Conservation (phyloP, 371 early-diverging fungal genomes). For the Dichotomocladium elegans region DNA sequence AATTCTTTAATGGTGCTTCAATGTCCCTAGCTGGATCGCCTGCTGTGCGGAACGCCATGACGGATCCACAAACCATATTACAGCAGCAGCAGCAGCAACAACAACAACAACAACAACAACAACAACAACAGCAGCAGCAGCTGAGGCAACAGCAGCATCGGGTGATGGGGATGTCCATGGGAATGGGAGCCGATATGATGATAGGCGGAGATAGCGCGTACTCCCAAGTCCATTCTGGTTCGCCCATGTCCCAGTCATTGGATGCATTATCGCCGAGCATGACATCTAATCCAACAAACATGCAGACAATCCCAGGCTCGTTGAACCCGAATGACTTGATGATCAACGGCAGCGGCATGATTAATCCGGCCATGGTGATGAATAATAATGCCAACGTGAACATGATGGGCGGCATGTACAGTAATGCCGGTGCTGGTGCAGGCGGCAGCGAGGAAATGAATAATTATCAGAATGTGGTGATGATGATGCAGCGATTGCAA, state of each 20-base stretch:
- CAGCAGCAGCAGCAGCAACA: slow-evolving; percentile 6
- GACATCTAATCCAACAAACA: slow-evolving; percentile 13
- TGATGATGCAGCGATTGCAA: slow-evolving; percentile 41
- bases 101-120: slow-evolving; percentile 9
- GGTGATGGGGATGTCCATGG: slow-evolving; percentile 18
- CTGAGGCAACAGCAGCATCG: slow-evolving; percentile 4
- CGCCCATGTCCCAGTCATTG: slow-evolving; percentile 19
- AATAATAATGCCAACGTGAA: slow-evolving; percentile 2
- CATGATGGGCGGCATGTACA: slow-evolving; percentile 4
- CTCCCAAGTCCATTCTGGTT: slow-evolving; percentile 2
- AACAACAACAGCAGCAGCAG: slow-evolving; percentile 1
- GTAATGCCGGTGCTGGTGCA: background rate
- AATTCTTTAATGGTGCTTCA: slow-evolving; percentile 1
- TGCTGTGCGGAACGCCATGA: slow-evolving; percentile 1
- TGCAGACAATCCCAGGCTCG: slow-evolving; percentile 12
- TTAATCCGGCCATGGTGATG: slow-evolving; percentile 25
- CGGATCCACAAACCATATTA: slow-evolving; percentile 9
- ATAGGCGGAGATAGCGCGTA: background rate
- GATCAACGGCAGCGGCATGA: slow-evolving; percentile 12
- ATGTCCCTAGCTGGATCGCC: slow-evolving; percentile 7
- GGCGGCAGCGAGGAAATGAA: slow-evolving; percentile 12
- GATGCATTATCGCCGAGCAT: slow-evolving; percentile 22
- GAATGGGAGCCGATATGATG: slow-evolving; percentile 9
- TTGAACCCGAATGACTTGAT: slow-evolving; percentile 28
- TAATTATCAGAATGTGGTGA: slow-evolving; percentile 29